These are phyloP conservation scores for Hygrophoropsis aurantiaca DNA, from an alignment of 768 basidiomycete species.

Conservation along the genomic window DNA sequence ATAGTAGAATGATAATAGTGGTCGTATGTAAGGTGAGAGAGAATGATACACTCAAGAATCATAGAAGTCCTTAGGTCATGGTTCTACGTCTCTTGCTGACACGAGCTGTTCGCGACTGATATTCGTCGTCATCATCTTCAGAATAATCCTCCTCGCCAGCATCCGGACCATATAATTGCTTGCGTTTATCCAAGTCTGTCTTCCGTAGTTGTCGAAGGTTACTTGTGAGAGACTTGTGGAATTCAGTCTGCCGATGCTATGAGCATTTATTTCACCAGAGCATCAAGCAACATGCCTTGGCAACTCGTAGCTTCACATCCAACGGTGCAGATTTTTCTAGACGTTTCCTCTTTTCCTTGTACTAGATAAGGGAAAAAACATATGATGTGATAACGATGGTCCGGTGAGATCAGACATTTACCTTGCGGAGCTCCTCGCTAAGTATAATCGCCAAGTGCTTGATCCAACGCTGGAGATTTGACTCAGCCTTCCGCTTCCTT, in stretches of 20 bases:
- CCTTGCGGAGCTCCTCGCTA: constrained; percentile 72
- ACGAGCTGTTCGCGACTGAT: constrained; percentile 28
- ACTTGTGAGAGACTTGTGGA: constrained; percentile 59
- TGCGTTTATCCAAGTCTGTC: constrained; percentile 52
- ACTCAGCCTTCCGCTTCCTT: constrained; percentile 40
- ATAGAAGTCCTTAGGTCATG: constrained; percentile 13
- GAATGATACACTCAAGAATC: constrained; percentile 28
- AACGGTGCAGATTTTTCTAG: constrained; percentile 43
- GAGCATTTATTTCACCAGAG: not conserved
- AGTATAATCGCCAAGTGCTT: constrained; percentile 58
- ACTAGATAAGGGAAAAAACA: constrained; percentile 44
- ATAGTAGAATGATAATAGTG: not conserved
- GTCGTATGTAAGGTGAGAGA: constrained; percentile 20
- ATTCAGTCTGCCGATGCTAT: constrained; percentile 52
- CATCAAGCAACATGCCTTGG: constrained; percentile 50
- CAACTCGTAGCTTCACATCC: constrained; percentile 50
- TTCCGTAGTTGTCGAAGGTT: constrained; percentile 63
- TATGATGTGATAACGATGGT: constrained; percentile 4
- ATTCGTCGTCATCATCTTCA: constrained; percentile 34
- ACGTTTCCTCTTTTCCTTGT: constrained; percentile 61
- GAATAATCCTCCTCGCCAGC: constrained; percentile 34
- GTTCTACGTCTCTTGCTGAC: constrained; percentile 29
- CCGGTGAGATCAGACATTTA: constrained; percentile 24
- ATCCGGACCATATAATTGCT: constrained; percentile 40
- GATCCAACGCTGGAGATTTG: constrained; percentile 64